Evolutionary conservation across 2,329 filamentous ascomycete genomes (phyloP).

Genomic region (Metarhizium anisopliae): DNA sequence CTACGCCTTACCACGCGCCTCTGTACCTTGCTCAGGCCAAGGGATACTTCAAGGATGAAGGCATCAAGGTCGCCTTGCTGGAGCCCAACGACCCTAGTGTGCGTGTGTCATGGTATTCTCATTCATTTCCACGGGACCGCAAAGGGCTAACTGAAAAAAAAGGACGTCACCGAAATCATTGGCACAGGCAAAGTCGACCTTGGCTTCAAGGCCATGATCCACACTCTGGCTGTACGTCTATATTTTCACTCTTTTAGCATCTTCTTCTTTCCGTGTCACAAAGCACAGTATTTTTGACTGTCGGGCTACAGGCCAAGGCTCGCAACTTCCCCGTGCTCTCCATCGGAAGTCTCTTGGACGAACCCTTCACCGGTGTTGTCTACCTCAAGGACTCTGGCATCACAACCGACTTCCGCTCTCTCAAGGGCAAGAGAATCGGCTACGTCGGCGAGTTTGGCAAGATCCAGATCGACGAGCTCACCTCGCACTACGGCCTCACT

Average conservation of each 20-base stretch:
- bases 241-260: too few relatives aligned
- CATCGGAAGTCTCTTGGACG: constrained; percentile 66
- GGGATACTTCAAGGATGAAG: constrained; percentile 66
- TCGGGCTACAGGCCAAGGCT: constrained; percentile 52
- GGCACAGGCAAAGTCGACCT: constrained; percentile 68
- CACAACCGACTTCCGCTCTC: constrained; percentile 63
- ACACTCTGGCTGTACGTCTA: constrained; percentile 57
- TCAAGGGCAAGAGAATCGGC: constrained; percentile 69
- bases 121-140: background rate
- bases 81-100: constrained; percentile 73
- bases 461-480: constrained; percentile 77
- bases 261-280: too few relatives aligned
- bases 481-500: constrained; percentile 67
- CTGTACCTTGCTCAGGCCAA: constrained; percentile 69
- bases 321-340: constrained; percentile 65
- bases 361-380: constrained; percentile 71
- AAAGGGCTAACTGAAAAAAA: background rate
- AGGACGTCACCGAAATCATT: constrained; percentile 77
- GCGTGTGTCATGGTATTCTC: background rate
- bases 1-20: constrained; percentile 72
- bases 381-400: constrained; percentile 69
- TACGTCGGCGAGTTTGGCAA: constrained; percentile 77
- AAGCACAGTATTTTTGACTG: background rate
- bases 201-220: constrained; percentile 79
- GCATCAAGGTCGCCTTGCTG: constrained; percentile 67